Percentiles rank a stretch among this genome's conserved stretches.
phyloP scores from a whole-genome alignment of 106 monocot species.

The Ottelia alismoides region DNA sequence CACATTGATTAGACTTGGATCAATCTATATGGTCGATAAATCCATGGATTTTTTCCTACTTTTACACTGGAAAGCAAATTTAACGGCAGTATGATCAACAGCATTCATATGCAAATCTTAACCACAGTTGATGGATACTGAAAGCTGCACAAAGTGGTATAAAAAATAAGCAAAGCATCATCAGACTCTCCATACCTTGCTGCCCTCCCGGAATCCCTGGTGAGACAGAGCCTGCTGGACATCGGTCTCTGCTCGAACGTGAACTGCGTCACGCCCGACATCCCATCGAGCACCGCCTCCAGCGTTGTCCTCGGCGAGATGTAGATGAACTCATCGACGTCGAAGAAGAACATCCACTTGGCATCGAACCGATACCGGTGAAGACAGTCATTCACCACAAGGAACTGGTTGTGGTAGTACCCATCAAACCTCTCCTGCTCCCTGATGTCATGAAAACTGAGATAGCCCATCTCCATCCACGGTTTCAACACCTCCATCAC shows the following conservation, averaged over 20 bases:
- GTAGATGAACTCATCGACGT: slow-evolving; percentile 75
- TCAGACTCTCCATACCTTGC: slow-evolving; percentile 16
- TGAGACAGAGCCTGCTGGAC: slow-evolving; percentile 41
- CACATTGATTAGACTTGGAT: too few relatives aligned
- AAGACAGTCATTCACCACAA: slow-evolving; percentile 77
- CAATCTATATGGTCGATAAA: too few relatives aligned
- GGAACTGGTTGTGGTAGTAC: slow-evolving; percentile 86
- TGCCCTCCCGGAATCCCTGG: slow-evolving; percentile 14
- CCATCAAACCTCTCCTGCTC: slow-evolving; percentile 72
- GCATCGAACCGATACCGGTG: slow-evolving; percentile 38
- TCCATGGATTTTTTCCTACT: too few relatives aligned
- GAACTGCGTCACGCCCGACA: slow-evolving; percentile 42
- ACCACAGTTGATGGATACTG: too few relatives aligned
- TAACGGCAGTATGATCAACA: too few relatives aligned
- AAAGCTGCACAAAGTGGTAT: not conserved
- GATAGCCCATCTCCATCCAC: slow-evolving; percentile 48
- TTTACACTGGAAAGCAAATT: too few relatives aligned
- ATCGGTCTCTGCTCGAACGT: slow-evolving; percentile 55
- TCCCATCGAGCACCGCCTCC: slow-evolving; percentile 17
- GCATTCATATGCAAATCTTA: too few relatives aligned
- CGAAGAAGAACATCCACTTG: slow-evolving; percentile 83
- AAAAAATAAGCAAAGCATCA: not conserved
- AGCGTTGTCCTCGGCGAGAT: slow-evolving; percentile 20
- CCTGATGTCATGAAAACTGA: slow-evolving; percentile 55
- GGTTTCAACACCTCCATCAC: slow-evolving; percentile 54